Conservation (phyloP, 140 eudicot genomes). For the Oenanthe javanica region DNA sequence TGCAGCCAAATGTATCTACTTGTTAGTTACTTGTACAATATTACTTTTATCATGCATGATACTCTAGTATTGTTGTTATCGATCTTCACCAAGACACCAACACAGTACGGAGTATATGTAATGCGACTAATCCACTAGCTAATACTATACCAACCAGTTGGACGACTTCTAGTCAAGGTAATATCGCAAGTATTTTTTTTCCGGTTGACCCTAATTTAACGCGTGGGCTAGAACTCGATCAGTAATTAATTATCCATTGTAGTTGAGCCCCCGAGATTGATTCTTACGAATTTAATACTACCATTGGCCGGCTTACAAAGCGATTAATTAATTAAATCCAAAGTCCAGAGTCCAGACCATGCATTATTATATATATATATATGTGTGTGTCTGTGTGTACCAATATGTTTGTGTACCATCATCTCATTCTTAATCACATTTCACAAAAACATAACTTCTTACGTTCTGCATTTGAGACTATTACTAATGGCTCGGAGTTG, state of each 20-base stretch:
- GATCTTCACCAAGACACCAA: too few relatives aligned
- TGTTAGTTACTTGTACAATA: too few relatives aligned
- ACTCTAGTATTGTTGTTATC: too few relatives aligned
- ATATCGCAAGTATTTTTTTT: background rate
- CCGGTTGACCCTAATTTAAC: background rate
- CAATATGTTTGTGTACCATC: background rate
- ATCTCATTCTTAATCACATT: background rate
- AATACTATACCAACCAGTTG: background rate
- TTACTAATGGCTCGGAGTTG: slow-evolving; percentile 10
- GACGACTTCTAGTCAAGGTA: background rate
- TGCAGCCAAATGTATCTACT: too few relatives aligned
- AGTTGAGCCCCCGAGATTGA: background rate
- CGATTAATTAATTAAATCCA: too few relatives aligned
- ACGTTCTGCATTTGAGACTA: background rate
- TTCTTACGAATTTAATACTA: background rate
- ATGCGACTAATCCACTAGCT: background rate
- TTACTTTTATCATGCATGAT: too few relatives aligned
- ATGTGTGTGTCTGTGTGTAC: too few relatives aligned
- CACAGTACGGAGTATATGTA: too few relatives aligned
- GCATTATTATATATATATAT: background rate
- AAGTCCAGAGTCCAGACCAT: background rate
- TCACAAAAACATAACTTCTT: background rate
- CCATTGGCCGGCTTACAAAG: too few relatives aligned
- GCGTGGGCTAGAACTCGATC: background rate
- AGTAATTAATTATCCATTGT: background rate